Base-by-base conservation (phyloP, 441 rosid species). In the Mallotus repandus region DNA sequence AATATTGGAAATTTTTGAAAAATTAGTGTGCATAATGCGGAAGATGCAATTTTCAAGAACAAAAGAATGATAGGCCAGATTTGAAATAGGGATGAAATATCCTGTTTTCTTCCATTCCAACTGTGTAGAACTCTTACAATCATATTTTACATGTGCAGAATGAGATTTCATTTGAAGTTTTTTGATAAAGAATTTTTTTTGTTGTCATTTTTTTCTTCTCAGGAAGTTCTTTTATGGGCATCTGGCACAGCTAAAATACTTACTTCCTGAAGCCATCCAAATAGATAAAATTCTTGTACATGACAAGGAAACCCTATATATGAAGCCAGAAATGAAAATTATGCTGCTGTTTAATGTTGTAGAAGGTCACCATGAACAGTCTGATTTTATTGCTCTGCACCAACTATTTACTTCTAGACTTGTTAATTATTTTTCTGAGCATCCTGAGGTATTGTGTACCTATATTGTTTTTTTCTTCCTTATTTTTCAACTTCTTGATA, bases 221-320 rank as follows among this genome's bases (percentile, higher is more conserved):
- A 87, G 91, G 68, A 77, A 80, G 66, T 77, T 87, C 70, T 78
- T 75, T 6, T 73, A 58, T 62, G 48, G 57, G 66, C 82, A 87
- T 76, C 84, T 87, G 41, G 88, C 87, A 70, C 89, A 79, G 80
- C 73, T 86, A 45, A 86, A 84, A 61, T 86, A 81, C 52, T 8
- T 86, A 74, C 86, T 87, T 68, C 86, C 82, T 25, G 91, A 83
- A 72, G 86, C 80, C 66, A 63, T 87, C 60, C 77, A 74, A 63
- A 71, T 77, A 48, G 84, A 86, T 63, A 80, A 76, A 74, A 77
- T 86, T 76, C 80, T 85, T 54, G 81, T 84, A 45, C 86, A 80
- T 68, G 84, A 87, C 76, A 73, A 76, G 82, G 73, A 77, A 74
- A 82, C 89, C 18, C 74, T 79, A 1, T 84, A 83, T 76, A 75